Base-by-base conservation (phyloP, 176 grass and related monocot genomes). In the Bolboschoenus planiculmis region DNA sequence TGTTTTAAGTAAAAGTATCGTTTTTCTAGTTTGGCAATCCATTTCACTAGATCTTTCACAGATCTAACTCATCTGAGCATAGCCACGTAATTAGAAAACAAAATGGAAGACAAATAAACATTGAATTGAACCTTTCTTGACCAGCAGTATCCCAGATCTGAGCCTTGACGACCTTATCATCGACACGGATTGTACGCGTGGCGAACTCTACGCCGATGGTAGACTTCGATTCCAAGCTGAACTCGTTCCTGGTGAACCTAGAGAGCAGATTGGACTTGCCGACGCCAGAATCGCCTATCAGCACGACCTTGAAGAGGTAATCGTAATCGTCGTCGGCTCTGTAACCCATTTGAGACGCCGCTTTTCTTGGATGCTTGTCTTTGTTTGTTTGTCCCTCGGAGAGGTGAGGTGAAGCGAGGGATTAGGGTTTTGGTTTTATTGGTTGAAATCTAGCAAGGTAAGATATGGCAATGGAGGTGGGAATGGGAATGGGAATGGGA, bases 131-230 rank as follows among this genome's bases (percentile, higher is more conserved):
- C 80, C 80, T 82, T 46, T 82, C 80, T 82, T 82, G 80, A 20
- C 80, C 80, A 46, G 80, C 80, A 20, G 80, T 82, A 82, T 82
- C 80, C 80, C 80, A 82, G 80, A 82, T 82, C 80, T 82, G 80
- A 82, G 80, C 80, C 13, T 82, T 82, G 80, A 82, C 57, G 21
- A 82, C 80, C 80, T 82, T 82, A 65, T 82, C 80, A 30, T 82
- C 80, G 56, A 82, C 80, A 37, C 80, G 57, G 56, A 82, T 82
- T 1, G 80, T 82, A 18, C 80, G 54, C 34, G 80, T 82, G 13
- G 80, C 80, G 40, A 82, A 82, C 56, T 82, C 80, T 2, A 82
- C 80, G 14, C 80, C 80, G 80, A 82, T 82, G 11, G 80, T 82
- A 18, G 80, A 82, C 4, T 82, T 82, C 4, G 80, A 82, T 46